These are phyloP conservation scores for Fusarium sarcochroum DNA, from an alignment of 2,329 filamentous ascomycete genomes.

Conservation along the genomic window DNA sequence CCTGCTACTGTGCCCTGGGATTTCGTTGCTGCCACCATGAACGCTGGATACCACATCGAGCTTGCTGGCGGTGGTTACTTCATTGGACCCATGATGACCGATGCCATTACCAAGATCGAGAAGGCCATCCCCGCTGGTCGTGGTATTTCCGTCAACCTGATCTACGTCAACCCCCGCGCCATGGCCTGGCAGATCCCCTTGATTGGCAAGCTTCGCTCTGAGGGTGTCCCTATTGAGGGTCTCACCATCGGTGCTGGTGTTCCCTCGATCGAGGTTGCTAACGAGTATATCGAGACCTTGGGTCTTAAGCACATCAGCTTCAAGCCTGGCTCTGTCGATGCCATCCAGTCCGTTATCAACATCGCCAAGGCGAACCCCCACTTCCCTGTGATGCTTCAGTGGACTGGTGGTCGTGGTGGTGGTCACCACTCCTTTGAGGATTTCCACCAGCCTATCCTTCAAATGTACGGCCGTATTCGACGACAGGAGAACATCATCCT, in stretches of 20 bases:
- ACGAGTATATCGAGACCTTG: conserved; percentile 93
- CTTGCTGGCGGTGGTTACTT: conserved; percentile 92
- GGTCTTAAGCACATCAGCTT: conserved; percentile 94
- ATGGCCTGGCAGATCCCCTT: conserved; percentile 95
- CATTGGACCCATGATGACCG: conserved; percentile 84
- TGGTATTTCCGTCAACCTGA: conserved; percentile 90
- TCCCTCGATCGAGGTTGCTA: conserved; percentile 91
- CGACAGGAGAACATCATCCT: conserved; percentile 89
- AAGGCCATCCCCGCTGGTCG: conserved; percentile 85
- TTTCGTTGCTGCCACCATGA: conserved; percentile 93
- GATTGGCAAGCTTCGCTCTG: conserved; percentile 81
- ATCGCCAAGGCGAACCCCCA: conserved; percentile 94
- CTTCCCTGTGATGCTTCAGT: conserved; percentile 94
- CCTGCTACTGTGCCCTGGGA: conserved; percentile 91
- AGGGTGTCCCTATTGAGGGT: conserved; percentile 92
- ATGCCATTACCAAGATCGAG: conserved; percentile 87
- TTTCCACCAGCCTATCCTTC: conserved; percentile 91
- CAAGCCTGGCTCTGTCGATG: conserved; percentile 91
- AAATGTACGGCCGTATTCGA: conserved; percentile 91
- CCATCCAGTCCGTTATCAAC: conserved; percentile 90
- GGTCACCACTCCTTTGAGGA: conserved; percentile 96
- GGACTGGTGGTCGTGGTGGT: conserved; percentile 94
- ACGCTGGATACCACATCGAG: conserved; percentile 94
- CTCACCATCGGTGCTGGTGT: conserved; percentile 94
- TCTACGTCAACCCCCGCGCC: conserved; percentile 89